Base-by-base conservation (phyloP, 768 basidiomycete species). In the Lentinus brumalis region DNA sequence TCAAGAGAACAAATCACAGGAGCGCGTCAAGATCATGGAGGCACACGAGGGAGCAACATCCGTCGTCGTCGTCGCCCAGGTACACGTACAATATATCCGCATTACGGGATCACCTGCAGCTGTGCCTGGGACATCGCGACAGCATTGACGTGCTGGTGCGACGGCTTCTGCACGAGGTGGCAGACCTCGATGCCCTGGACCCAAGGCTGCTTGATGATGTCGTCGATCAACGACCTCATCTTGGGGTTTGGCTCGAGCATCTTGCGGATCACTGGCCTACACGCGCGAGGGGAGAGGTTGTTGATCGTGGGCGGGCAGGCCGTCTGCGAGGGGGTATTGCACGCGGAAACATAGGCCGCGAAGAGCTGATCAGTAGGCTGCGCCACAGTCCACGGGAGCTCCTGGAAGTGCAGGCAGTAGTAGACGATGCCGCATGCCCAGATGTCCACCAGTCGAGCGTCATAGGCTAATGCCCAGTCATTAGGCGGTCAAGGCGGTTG, bases 401-500 rank as follows among this genome's bases (percentile, higher is more conserved):
- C 96, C 73, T 94, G 91, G 81, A 97, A 97, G 75, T 94, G 94
- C 69, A 98, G 83, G 79, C 96, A 99, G 79, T 99, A 99, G 77
- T 96, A 98, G 67, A 99, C 96, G 66, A 99, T 86, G 16, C 91
- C 96, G 62, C 90, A 91, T 0, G 96, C 96, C 96, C 96, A 99
- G 59, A 99, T 91, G 71, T 99, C 96, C 66, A 98, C 97, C 5
- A 96, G 82, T 26, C 96, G 89, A 5, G 96, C 96, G 69, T 98
- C 96, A 72, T 98, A 99, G 67, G 96, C 96, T 97, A 73, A 56
- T 66, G 56, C 65, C 71, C 63, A 72, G 47, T 63, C 52, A 74
- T 78, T 69, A 81, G 74, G 75, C 71, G 74, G 74, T 72, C 74
- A 63, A 66, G 65, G 63, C 62, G 65, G 68, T 53, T 70, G 69